A percentile compares a stretch with the other conserved stretches of the same genome.
Evolutionary conservation across 1,284 basidiomycete genomes (phyloP).

Genomic region (Ustilago lituana): DNA sequence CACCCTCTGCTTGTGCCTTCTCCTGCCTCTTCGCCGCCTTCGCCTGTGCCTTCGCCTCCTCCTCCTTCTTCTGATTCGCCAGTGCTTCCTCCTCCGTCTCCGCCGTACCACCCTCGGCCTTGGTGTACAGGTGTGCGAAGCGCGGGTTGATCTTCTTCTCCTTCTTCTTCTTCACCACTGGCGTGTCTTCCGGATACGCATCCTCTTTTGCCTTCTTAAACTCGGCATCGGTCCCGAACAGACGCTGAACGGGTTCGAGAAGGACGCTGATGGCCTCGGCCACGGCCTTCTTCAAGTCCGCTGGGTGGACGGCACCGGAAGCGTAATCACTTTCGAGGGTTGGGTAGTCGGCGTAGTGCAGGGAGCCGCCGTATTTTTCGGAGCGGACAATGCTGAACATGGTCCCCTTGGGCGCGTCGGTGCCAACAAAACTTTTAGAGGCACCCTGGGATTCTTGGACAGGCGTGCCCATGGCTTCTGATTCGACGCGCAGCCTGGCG

Average conservation of each 20-base stretch:
- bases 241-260: constrained; percentile 81
- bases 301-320: constrained; percentile 82
- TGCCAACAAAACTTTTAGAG: constrained; percentile 63
- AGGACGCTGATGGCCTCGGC: constrained; percentile 80
- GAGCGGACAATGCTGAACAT: constrained; percentile 82
- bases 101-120: constrained; percentile 55
- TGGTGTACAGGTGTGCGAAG: constrained; percentile 51
- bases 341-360: constrained; percentile 78
- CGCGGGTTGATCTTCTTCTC: constrained; percentile 59
- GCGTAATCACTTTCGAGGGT: constrained; percentile 81
- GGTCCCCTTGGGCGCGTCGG: constrained; percentile 79
- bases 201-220: constrained; percentile 81
- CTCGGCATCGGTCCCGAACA: constrained; percentile 79
- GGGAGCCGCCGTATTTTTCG: constrained; percentile 83
- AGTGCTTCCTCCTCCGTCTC: constrained; percentile 52
- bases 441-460: constrained; percentile 23
- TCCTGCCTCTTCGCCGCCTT: constrained; percentile 20
- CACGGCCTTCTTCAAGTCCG: constrained; percentile 86
- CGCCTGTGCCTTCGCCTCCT: constrained; percentile 15
- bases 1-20: too few species aligned
- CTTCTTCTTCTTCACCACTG: constrained; percentile 58
- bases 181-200: constrained; percentile 77
- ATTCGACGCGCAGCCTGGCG: constrained; percentile 66
- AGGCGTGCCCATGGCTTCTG: constrained; percentile 36
- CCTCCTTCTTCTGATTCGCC: constrained; percentile 41